These are phyloP conservation scores for Euphrasia arctica DNA, from an alignment of 305 asterid genomes.

Conservation along the genomic window DNA sequence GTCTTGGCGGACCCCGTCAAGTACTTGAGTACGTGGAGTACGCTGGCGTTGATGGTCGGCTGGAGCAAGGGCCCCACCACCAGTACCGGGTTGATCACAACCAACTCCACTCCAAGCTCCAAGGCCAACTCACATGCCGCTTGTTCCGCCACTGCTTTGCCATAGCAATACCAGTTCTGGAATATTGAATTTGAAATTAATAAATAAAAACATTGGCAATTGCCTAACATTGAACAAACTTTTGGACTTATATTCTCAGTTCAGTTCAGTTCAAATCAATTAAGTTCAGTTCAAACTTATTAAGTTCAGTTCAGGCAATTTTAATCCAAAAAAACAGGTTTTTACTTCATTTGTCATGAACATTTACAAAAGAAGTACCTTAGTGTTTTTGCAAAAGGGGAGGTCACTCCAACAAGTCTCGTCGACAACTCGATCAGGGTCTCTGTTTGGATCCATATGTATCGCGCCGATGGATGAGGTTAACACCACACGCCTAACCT, in stretches of 20 bases:
- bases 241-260: no score
- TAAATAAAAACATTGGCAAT: no score
- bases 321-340: no score
- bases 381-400: conserved; percentile 80
- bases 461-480: conserved; percentile 88
- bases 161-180: conserved; percentile 97
- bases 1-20: conserved; percentile 84
- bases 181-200: neutral
- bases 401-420: conserved; percentile 96
- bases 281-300: no score
- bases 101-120: conserved; percentile 72
- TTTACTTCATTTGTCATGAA: no score
- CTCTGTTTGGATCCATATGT: conserved; percentile 80
- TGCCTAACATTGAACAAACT: no score
- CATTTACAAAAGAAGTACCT: conserved; percentile 36
- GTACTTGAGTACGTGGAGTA: conserved; percentile 78
- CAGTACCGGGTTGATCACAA: conserved; percentile 74
- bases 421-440: conserved; percentile 63
- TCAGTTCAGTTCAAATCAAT: no score
- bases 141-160: conserved; percentile 82
- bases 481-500: conserved; percentile 73
- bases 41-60: conserved; percentile 75
- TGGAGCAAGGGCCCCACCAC: conserved; percentile 81
- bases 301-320: no score
- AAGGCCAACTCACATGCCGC: conserved; percentile 65